A percentile compares a stretch with the other conserved stretches of the same genome.
phyloP scores from a whole-genome alignment of 345 rosid genomes.

The Kernera saxatilis region DNA sequence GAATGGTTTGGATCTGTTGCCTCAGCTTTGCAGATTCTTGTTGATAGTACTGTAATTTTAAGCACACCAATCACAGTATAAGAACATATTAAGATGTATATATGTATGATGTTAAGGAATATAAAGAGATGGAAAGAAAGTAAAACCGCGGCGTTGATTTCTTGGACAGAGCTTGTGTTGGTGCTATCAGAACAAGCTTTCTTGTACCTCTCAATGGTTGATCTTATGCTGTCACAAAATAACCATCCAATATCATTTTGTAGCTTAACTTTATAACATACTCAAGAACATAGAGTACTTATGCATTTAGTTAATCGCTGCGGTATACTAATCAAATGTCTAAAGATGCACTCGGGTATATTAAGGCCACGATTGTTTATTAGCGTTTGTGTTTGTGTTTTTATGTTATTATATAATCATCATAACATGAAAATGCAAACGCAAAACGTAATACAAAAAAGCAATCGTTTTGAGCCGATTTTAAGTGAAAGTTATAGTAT shows the following conservation, averaged over 20 bases:
- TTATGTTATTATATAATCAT: not conserved
- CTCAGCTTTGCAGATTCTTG: constrained; percentile 94
- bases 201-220: constrained; percentile 92
- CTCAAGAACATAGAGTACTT: not conserved
- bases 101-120: not conserved
- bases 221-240: constrained; percentile 54
- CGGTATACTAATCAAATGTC: not conserved
- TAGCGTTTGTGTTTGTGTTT: too few species aligned
- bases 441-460: not conserved
- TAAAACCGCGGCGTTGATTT: constrained; percentile 93
- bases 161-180: constrained; percentile 57
- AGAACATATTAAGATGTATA: not conserved
- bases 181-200: constrained; percentile 76
- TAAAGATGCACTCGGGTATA: not conserved
- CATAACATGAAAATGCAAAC: not conserved
- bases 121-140: not conserved
- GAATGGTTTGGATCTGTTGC: constrained; percentile 88
- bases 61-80: not conserved
- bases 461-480: not conserved
- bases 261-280: not conserved
- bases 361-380: not conserved
- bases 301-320: constrained; percentile 5
- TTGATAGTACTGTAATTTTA: constrained; percentile 67
- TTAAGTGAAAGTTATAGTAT: not conserved
- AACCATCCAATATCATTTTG: not conserved